Evolutionary conservation across 2,329 filamentous ascomycete genomes (phyloP), one percentile per base, ranked within the genome.

Genomic region (Didymellaceae sp.): DNA sequence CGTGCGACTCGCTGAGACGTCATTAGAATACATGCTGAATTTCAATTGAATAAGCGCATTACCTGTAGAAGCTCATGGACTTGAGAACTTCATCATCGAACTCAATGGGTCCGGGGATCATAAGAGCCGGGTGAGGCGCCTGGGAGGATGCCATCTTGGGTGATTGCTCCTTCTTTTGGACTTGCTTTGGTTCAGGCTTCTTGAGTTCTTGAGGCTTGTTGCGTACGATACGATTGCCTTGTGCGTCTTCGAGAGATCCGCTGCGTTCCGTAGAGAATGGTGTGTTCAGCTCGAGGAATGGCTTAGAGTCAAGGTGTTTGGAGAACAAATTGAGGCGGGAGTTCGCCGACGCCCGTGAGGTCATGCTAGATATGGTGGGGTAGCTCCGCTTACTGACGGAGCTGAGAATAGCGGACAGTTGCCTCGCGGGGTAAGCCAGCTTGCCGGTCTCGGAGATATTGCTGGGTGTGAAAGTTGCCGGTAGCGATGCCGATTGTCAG

Each of bases 71-170:
- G 80, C 89, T 88, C 93, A 97, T 97, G 55, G 91, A 90, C 75
- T 92, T 85, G 43, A 97, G 85, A 54, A 97, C 93, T 38, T 87
- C 91, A 93, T 97, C 93, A 74, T 97, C 93, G 72, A 97, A 97
- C 79, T 97, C 93, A 75, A 97, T 96, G 69, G 94, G 94, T 58
- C 94, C 94, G 40, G 94, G 94, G 70, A 99, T 97, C 77, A 99
- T 86, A 76, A 99, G 81, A 47, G 93, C 87, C 44, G 84, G 80
- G 70, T 88, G 85, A 47, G 81, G 74, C 45, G 82, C 66, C 76
- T 87, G 84, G 46, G 66, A 71, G 31, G 83, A 85, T 82, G 85
- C 85, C 22, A 61, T 56, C 52, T 62, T 57, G 24, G 53, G 55
- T 33, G 44, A 22, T 54, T 62, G 45, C 41, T 46, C 43, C 37